phyloP scores from a whole-genome alignment of 202 grass and related monocot genomes.

The Dendrocalamus latiflorus region DNA sequence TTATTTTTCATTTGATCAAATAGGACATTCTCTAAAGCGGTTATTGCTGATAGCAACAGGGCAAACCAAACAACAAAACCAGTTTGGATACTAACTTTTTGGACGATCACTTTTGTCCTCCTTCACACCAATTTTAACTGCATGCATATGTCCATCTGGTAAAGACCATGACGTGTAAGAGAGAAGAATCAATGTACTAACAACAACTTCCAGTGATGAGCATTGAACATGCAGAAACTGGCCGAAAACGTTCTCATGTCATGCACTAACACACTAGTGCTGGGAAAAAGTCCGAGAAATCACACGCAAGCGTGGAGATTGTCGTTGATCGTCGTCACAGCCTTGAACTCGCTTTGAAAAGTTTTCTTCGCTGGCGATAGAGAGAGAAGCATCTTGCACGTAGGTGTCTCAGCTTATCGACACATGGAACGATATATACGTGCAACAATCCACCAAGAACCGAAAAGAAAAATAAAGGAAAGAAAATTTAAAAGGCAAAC shows the following conservation, averaged over 20 bases:
- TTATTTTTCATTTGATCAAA: background rate
- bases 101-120: constrained; percentile 1
- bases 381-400: constrained; percentile 19
- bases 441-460: background rate
- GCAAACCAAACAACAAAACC: background rate
- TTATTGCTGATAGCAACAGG: constrained; percentile 1
- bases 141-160: background rate
- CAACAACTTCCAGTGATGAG: constrained; percentile 4
- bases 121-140: background rate
- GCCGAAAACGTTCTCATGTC: constrained; percentile 14
- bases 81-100: constrained; percentile 9
- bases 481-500: background rate
- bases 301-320: constrained; percentile 34
- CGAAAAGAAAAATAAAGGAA: background rate
- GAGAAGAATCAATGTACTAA: constrained; percentile 12
- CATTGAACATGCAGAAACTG: background rate
- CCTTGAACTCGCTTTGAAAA: constrained; percentile 16
- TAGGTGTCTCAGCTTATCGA: background rate
- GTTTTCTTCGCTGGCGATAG: background rate
- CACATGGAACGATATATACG: background rate
- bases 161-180: constrained; percentile 6
- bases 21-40: background rate
- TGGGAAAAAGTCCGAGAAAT: constrained; percentile 12
- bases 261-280: constrained; percentile 9
- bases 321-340: constrained; percentile 32